A percentile compares a stretch with the other conserved stretches of the same genome.
These are phyloP conservation scores for Sporothrix pseudoabietina DNA, from an alignment of 2,329 filamentous ascomycete genomes.

Conservation along the genomic window DNA sequence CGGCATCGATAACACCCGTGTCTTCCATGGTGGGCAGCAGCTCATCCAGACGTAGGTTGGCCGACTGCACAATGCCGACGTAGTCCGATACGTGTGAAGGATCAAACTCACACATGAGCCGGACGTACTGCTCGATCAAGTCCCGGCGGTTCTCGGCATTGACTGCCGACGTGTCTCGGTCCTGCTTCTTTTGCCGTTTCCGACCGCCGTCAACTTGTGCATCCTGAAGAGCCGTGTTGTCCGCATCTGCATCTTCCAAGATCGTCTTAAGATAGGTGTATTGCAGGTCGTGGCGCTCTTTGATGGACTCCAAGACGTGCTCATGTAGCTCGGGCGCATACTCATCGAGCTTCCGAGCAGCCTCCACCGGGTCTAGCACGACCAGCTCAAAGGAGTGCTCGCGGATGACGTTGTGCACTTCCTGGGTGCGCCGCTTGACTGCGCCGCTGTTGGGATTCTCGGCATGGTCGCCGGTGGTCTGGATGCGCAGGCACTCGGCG, in stretches of 20 bases:
- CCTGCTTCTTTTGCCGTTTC: background rate
- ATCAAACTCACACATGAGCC: slow-evolving; percentile 86
- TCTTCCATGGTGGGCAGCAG: slow-evolving; percentile 87
- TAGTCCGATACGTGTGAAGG: slow-evolving; percentile 83
- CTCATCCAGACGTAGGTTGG: slow-evolving; percentile 75
- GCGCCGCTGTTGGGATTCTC: slow-evolving; percentile 41
- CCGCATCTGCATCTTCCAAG: slow-evolving; percentile 59
- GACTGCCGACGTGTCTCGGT: slow-evolving; percentile 32
- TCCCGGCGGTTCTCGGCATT: slow-evolving; percentile 45
- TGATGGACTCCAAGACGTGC: slow-evolving; percentile 63
- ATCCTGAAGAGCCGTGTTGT: background rate
- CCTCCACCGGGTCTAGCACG: slow-evolving; percentile 63
- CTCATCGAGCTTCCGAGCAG: slow-evolving; percentile 65
- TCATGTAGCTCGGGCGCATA: slow-evolving; percentile 67
- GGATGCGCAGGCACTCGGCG: slow-evolving; percentile 65
- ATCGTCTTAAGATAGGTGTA: slow-evolving; percentile 76
- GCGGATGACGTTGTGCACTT: slow-evolving; percentile 68
- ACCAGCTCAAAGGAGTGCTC: slow-evolving; percentile 67
- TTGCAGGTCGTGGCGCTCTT: slow-evolving; percentile 64
- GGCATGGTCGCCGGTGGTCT: background rate
- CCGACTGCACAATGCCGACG: slow-evolving; percentile 70
- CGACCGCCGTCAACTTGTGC: background rate
- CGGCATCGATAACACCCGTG: slow-evolving; percentile 87
- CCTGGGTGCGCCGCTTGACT: slow-evolving; percentile 68
- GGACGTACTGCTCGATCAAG: slow-evolving; percentile 82